phyloP scores from a whole-genome alignment of 2,329 filamentous ascomycete species.

The Claviceps citrina region DNA sequence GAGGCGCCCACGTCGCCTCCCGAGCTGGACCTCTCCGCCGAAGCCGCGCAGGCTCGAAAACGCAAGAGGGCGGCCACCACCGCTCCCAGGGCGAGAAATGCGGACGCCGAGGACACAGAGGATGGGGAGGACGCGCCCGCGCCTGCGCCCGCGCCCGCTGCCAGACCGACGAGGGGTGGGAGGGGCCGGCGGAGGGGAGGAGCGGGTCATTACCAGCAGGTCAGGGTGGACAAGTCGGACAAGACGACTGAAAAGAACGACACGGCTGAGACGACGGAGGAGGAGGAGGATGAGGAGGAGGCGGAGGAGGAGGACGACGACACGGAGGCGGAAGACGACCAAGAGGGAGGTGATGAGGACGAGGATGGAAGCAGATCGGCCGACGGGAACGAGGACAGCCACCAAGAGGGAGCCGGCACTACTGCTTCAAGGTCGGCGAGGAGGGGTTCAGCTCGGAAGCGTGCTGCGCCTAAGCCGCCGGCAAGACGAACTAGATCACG shows the following conservation, averaged over 20 bases:
- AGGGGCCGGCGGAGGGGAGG: neutral
- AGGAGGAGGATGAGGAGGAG: constrained; percentile 19
- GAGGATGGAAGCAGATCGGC: constrained; percentile 14
- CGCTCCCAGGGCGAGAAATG: constrained; percentile 22
- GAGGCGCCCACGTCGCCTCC: constrained; percentile 33
- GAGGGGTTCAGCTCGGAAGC: constrained; percentile 2
- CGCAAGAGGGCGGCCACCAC: constrained; percentile 27
- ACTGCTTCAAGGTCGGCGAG: constrained; percentile 21
- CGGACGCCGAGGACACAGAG: constrained; percentile 34
- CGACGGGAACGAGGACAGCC: constrained; percentile 17
- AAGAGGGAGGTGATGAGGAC: constrained; percentile 18
- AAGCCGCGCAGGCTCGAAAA: constrained; percentile 22
- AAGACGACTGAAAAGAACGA: constrained; percentile 8
- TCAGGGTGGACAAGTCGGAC: neutral
- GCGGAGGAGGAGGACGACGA: neutral
- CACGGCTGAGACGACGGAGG: constrained; percentile 25
- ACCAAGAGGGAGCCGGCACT: constrained; percentile 13
- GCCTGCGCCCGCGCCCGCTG: constrained; percentile 19
- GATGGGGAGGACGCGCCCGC: constrained; percentile 27
- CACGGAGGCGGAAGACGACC: constrained; percentile 9
- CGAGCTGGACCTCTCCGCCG: constrained; percentile 25
- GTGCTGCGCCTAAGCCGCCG: constrained; percentile 1
- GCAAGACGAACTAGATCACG: constrained; percentile 6
- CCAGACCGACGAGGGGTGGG: constrained; percentile 24
- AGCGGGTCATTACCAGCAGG: too few species aligned